phyloP scores from a whole-genome alignment of 805 yeast species.

The Kodamaea neixiangensis region DNA sequence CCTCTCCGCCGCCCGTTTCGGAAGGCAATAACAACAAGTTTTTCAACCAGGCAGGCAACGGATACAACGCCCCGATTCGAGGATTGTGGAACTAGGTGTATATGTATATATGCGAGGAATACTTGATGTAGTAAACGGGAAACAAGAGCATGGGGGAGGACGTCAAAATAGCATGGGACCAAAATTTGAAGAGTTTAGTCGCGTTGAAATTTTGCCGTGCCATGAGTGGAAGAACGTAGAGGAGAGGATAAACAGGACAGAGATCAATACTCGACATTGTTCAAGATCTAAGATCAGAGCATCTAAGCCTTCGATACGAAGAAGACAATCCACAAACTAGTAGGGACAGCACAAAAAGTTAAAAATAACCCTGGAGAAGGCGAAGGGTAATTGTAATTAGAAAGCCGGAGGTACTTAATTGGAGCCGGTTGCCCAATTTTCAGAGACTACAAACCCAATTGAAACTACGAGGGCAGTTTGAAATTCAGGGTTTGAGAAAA shows the following conservation, averaged over 20 bases:
- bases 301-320: background rate
- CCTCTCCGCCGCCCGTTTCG: background rate
- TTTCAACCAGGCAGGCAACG: background rate
- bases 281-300: background rate
- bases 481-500: background rate
- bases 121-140: background rate
- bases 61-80: background rate
- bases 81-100: conserved; percentile 6
- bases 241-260: too few species aligned
- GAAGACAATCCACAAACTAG: background rate
- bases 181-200: too few species aligned
- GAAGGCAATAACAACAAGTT: background rate
- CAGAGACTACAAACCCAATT: background rate
- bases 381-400: background rate
- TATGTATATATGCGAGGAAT: background rate
- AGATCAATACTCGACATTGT: too few species aligned
- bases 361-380: conserved; percentile 2
- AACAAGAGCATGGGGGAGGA: background rate
- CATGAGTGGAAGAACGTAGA: too few species aligned
- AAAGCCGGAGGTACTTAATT: background rate
- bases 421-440: background rate
- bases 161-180: too few species aligned
- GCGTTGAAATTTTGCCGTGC: too few species aligned
- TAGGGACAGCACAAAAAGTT: conserved; percentile 1
- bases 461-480: background rate